Base-by-base conservation (phyloP, 2,329 filamentous ascomycete genomes). In the Fusarium torulosum region DNA sequence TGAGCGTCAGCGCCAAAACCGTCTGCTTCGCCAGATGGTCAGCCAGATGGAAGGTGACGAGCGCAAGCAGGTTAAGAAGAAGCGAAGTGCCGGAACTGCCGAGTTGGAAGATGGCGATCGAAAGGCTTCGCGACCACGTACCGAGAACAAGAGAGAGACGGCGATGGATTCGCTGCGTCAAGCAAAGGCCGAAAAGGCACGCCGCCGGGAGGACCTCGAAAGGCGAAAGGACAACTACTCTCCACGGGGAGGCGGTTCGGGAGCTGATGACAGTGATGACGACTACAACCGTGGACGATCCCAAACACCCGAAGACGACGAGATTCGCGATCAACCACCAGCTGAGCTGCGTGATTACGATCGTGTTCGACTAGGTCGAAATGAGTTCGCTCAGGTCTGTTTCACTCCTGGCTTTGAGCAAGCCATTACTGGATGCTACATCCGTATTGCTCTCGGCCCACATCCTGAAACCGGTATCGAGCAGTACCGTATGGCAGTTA, bases 331-430 rank as follows among this genome's bases (percentile, higher is more conserved):
- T 37, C 81, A 96, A 27, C 87, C 88, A 15, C 90, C 89, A 25
- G 88, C 92, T 3, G 88, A 91, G 35, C 82, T 97, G 20, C 86
- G 85, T n/a, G 93, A 98, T 77, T 89, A 95, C 68, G 91, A 98
- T 75, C 88, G 92, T 50, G 88, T 95, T 53, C 89, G 93, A 58
- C 87, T 99, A 59, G 93, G 94, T 49, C 88, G 96, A 65, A 91
- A 88, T 70, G 92, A 94, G 74, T 97, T 99, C 77, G 91, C 91
- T 8, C 89, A 95, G 74, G 91, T 97, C 55, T 97, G 94, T 84
- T 97, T 97, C 81, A 95, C 94, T 71, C 96, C 96, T 13, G 90
- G 90, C 6, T 97, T 99, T 70, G 92, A 97, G 56, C 82, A 91
- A 10, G 86, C 91, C 29, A 91, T 97, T 73, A 88, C 84, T 17